Conservation (phyloP, 768 basidiomycete species). For the Kwoniella europaea region DNA sequence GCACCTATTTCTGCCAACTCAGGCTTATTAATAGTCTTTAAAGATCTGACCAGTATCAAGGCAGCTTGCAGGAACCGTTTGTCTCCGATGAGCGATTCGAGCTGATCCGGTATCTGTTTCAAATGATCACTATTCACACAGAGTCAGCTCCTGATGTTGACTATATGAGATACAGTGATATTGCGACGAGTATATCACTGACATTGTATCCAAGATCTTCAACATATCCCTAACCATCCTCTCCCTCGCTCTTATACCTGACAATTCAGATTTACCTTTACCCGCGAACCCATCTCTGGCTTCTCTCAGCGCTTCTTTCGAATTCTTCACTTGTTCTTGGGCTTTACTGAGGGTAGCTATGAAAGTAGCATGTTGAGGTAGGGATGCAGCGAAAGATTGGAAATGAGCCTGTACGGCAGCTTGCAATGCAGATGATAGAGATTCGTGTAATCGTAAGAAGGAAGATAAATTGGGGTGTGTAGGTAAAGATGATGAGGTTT, state of each 20-base stretch:
- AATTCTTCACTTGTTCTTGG: constrained; percentile 74
- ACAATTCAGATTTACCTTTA: constrained; percentile 52
- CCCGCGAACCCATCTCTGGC: constrained; percentile 74
- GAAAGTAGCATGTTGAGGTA: constrained; percentile 85
- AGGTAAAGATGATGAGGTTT: constrained; percentile 34
- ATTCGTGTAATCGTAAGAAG: constrained; percentile 50
- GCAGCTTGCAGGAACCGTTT: constrained; percentile 90
- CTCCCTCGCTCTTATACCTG: constrained; percentile 75
- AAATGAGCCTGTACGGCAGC: constrained; percentile 72
- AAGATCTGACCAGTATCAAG: constrained; percentile 78
- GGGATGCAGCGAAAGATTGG: constrained; percentile 89
- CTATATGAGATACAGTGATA: not conserved
- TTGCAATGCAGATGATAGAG: constrained; percentile 53
- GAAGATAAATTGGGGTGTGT: constrained; percentile 39
- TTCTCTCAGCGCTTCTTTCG: constrained; percentile 74
- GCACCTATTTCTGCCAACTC: constrained; percentile 98
- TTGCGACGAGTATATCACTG: constrained; percentile 49
- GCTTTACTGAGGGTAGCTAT: constrained; percentile 72
- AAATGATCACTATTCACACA: constrained; percentile 73
- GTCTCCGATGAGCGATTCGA: constrained; percentile 94
- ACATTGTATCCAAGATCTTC: constrained; percentile 93
- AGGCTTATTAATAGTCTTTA: constrained; percentile 86
- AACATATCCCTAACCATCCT: constrained; percentile 96
- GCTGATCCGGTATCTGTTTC: constrained; percentile 84
- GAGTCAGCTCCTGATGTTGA: not conserved